Conservation (phyloP, 257 asterid genomes). For the Solanum paucissectum region DNA sequence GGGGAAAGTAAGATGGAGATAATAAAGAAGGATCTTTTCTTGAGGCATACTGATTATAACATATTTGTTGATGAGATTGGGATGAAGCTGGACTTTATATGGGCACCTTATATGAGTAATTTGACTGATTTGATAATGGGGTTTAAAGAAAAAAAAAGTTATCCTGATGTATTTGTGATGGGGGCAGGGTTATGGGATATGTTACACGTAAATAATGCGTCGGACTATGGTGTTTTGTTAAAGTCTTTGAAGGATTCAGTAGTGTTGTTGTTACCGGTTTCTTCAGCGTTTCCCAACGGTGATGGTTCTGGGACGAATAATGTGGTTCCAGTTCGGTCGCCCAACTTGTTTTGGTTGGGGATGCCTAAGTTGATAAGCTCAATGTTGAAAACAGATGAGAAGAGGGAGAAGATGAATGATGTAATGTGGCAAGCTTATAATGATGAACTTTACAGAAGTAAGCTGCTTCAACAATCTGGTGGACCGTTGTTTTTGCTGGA, state of each 20-base stretch:
- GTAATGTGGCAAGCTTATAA: constrained; percentile 34
- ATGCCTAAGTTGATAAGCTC: constrained; percentile 74
- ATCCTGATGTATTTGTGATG: constrained; percentile 77
- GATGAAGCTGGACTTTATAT: constrained; percentile 70
- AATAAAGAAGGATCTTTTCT: constrained; percentile 58
- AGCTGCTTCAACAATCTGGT: constrained; percentile 43
- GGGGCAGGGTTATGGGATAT: constrained; percentile 98
- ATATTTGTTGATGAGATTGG: constrained; percentile 58
- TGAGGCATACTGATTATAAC: constrained; percentile 85
- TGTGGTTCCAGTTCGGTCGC: constrained; percentile 15
- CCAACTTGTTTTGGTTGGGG: constrained; percentile 86
- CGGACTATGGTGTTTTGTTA: constrained; percentile 43
- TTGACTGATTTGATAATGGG: constrained; percentile 39
- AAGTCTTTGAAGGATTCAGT: constrained; percentile 46
- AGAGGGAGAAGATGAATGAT: constrained; percentile 60
- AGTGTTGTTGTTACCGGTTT: constrained; percentile 50
- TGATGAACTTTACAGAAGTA: constrained; percentile 38
- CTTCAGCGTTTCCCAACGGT: constrained; percentile 17
- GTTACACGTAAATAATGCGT: constrained; percentile 54
- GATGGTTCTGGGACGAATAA: background rate
- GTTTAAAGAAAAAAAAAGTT: constrained; percentile 25
- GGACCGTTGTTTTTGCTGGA: constrained; percentile 70
- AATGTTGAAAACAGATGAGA: constrained; percentile 64
- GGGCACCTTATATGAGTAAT: constrained; percentile 79
- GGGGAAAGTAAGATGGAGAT: constrained; percentile 43